These are phyloP conservation scores for Bauhinia variegata DNA, from an alignment of 306 rosid species.

Conservation along the genomic window DNA sequence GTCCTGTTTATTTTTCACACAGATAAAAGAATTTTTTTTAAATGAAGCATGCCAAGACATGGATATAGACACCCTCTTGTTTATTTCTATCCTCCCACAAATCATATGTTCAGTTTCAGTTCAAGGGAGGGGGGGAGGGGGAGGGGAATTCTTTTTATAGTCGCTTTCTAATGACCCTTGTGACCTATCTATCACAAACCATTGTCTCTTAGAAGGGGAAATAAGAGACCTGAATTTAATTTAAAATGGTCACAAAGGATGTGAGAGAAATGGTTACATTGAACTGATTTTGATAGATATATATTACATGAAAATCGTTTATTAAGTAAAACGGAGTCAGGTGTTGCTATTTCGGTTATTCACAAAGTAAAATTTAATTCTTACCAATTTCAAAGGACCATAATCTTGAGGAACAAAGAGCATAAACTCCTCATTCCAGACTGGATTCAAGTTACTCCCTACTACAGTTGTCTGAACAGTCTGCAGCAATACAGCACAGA, in stretches of 20 bases:
- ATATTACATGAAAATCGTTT: background rate
- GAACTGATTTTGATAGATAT: background rate
- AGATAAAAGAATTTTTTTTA: conserved; percentile 15
- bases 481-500: conserved; percentile 46
- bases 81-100: background rate
- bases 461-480: conserved; percentile 65
- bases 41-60: background rate
- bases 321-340: background rate
- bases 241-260: background rate
- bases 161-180: conserved; percentile 1
- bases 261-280: background rate
- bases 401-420: conserved; percentile 83
- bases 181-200: background rate
- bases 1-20: background rate
- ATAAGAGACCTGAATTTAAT: background rate
- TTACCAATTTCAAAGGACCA: conserved; percentile 85
- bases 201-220: background rate
- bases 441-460: conserved; percentile 91
- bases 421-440: conserved; percentile 98
- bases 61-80: background rate
- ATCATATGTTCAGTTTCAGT: background rate
- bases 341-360: background rate
- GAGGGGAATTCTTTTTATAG: no score
- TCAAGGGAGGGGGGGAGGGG: background rate
- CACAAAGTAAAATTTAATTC: conserved; percentile 29